Conservation (phyloP, 805 yeast genomes). For the Huiozyma sinensis region DNA sequence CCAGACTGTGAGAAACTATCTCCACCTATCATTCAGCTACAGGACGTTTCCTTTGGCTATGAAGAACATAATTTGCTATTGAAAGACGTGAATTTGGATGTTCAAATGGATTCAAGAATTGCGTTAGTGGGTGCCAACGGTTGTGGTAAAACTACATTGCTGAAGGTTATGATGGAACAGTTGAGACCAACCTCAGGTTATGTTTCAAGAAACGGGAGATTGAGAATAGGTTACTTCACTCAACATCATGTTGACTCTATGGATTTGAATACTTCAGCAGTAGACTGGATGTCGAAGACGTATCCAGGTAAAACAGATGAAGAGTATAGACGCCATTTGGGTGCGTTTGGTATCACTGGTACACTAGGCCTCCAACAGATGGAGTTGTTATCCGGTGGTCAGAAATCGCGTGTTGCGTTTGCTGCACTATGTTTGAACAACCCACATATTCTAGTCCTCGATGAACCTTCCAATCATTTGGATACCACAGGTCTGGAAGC, state of each 20-base stretch:
- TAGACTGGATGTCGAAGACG: constrained; percentile 82
- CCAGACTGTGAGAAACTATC: constrained; percentile 91
- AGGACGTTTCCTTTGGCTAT: constrained; percentile 82
- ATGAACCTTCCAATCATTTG: constrained; percentile 97
- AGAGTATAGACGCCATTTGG: constrained; percentile 92
- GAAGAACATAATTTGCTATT: constrained; percentile 51
- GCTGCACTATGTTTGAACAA: constrained; percentile 84
- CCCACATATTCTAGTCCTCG: constrained; percentile 86
- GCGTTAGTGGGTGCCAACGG: constrained; percentile 99
- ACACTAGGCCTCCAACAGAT: constrained; percentile 85
- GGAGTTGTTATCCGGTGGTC: constrained; percentile 91
- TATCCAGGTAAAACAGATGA: constrained; percentile 93
- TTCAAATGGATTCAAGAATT: constrained; percentile 88
- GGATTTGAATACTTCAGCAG: constrained; percentile 80
- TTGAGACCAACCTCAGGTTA: constrained; percentile 67
- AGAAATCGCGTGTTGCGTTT: constrained; percentile 95
- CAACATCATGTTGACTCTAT: constrained; percentile 98
- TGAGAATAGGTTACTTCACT: constrained; percentile 93
- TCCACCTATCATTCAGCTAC: constrained; percentile 86
- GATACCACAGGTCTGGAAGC: constrained; percentile 98
- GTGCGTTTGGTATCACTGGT: constrained; percentile 96
- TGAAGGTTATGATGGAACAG: constrained; percentile 75
- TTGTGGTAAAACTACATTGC: constrained; percentile 94
- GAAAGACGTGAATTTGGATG: constrained; percentile 73
- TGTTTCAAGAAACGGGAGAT: constrained; percentile 69